phyloP scores from a whole-genome alignment of 768 basidiomycete genomes.

The Phaffia australis region DNA sequence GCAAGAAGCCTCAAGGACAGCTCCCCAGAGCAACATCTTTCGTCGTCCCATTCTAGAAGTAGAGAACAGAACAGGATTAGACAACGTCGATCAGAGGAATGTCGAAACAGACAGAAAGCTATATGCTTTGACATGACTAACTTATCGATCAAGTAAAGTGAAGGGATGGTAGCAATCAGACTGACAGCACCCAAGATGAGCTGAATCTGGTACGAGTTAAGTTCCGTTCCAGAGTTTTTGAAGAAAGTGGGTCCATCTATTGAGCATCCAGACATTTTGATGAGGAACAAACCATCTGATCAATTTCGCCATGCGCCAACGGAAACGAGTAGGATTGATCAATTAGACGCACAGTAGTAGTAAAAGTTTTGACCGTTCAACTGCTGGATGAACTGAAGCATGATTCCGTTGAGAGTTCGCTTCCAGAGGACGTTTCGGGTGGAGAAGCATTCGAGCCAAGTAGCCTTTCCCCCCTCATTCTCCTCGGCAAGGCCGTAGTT shows the following conservation, averaged over 20 bases:
- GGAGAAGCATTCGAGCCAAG: slow-evolving; percentile 69
- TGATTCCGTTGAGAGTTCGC: slow-evolving; percentile 68
- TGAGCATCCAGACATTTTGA: background rate
- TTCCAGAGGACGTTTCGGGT: slow-evolving; percentile 57
- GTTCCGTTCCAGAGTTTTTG: slow-evolving; percentile 58
- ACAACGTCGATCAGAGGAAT: too few species aligned
- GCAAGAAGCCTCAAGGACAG: slow-evolving; percentile 46
- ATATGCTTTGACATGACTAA: too few species aligned
- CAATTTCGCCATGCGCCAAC: background rate
- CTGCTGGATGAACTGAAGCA: slow-evolving; percentile 64
- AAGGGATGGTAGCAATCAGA: slow-evolving; percentile 59
- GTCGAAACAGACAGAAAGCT: too few species aligned
- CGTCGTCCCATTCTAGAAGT: slow-evolving; percentile 51
- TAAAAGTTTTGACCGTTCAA: slow-evolving; percentile 73
- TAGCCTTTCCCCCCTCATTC: slow-evolving; percentile 69
- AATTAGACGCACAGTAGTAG: slow-evolving; percentile 46
- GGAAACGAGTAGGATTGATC: slow-evolving; percentile 55
- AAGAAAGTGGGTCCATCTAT: slow-evolving; percentile 58
- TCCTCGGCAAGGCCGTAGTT: slow-evolving; percentile 56
- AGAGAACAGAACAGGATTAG: too few species aligned
- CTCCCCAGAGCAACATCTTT: slow-evolving; percentile 58
- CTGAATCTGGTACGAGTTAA: slow-evolving; percentile 64
- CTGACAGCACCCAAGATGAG: slow-evolving; percentile 64
- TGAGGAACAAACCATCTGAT: background rate
- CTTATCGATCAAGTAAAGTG: slow-evolving; percentile 57